Conservation (phyloP, 345 rosid species). For the Raphanus sativus region DNA sequence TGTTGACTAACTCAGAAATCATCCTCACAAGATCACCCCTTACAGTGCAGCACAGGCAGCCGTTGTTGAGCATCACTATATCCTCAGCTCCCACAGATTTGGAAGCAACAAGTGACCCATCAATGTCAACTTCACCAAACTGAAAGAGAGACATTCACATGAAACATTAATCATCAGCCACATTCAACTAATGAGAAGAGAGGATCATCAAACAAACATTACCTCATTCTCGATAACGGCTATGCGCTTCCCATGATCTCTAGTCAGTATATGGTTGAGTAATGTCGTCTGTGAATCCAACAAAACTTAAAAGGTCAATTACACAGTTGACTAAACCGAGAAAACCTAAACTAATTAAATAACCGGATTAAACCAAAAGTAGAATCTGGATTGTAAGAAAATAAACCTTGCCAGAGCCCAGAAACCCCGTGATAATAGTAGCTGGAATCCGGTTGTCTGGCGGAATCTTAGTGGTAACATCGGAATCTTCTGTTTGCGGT, state of each 20-base stretch:
- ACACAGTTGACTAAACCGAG: not conserved
- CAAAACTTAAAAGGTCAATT: not conserved
- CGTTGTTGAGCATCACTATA: conserved; percentile 91
- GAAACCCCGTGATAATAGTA: conserved; percentile 87
- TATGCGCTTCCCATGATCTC: conserved; percentile 91
- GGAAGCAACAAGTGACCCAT: conserved; percentile 92
- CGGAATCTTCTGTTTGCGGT: conserved; percentile 60
- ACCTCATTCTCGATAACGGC: conserved; percentile 99
- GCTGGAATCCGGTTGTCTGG: conserved; percentile 89
- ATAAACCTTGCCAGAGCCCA: conserved; percentile 82
- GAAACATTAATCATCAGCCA: not conserved
- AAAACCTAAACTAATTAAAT: not conserved
- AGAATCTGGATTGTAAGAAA: not conserved
- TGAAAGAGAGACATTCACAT: conserved; percentile 35
- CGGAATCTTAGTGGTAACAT: conserved; percentile 65
- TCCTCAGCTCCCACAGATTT: conserved; percentile 86
- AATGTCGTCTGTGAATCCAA: conserved; percentile 67
- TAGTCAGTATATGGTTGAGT: conserved; percentile 89
- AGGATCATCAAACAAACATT: conserved; percentile 29
- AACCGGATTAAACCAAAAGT: not conserved
- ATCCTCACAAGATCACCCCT: conserved; percentile 98
- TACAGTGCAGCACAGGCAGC: conserved; percentile 96
- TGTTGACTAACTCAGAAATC: conserved; percentile 76
- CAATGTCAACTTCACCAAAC: conserved; percentile 96
- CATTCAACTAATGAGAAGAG: not conserved